Evolutionary conservation across 2,329 filamentous ascomycete genomes (phyloP).

Genomic region (Dryadomyces sulphureus): DNA sequence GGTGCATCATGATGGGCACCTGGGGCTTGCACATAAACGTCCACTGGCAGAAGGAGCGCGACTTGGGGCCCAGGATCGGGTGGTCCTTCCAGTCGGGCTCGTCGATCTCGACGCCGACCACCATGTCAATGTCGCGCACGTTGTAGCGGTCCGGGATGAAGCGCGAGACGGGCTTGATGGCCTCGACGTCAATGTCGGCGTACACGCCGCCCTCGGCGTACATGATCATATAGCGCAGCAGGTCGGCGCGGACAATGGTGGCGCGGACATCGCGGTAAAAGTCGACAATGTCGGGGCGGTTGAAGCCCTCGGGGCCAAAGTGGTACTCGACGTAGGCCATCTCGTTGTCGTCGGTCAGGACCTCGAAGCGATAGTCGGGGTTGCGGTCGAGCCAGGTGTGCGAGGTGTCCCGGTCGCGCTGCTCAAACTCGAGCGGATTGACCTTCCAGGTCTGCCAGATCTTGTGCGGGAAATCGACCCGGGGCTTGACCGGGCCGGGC

Average conservation of each 20-base stretch:
- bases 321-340: conserved; percentile 52
- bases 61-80: conserved; percentile 52
- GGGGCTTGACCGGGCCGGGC: neutral
- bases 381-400: conserved; percentile 54
- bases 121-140: conserved; percentile 52
- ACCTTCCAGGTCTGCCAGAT: conserved; percentile 71
- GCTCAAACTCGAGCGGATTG: conserved; percentile 50
- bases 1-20: conserved; percentile 50
- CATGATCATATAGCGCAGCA: conserved; percentile 52
- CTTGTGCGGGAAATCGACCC: conserved; percentile 43
- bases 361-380: conserved; percentile 51
- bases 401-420: conserved; percentile 43
- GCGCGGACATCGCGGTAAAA: conserved; percentile 45
- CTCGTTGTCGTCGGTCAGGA: conserved; percentile 55
- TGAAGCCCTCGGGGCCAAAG: conserved; percentile 48
- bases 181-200: conserved; percentile 28
- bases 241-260: conserved; percentile 52
- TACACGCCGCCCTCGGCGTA: conserved; percentile 47
- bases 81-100: conserved; percentile 50
- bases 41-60: conserved; percentile 60
- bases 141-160: conserved; percentile 51
- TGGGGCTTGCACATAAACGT: conserved; percentile 57
- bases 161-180: conserved; percentile 22
- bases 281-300: conserved; percentile 49
- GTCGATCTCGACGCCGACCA: conserved; percentile 58